A percentile compares a stretch with the other conserved stretches of the same genome.
These are phyloP conservation scores for Penicillium coffeae DNA, from an alignment of 495 filamentous ascomycete genomes.

Conservation along the genomic window DNA sequence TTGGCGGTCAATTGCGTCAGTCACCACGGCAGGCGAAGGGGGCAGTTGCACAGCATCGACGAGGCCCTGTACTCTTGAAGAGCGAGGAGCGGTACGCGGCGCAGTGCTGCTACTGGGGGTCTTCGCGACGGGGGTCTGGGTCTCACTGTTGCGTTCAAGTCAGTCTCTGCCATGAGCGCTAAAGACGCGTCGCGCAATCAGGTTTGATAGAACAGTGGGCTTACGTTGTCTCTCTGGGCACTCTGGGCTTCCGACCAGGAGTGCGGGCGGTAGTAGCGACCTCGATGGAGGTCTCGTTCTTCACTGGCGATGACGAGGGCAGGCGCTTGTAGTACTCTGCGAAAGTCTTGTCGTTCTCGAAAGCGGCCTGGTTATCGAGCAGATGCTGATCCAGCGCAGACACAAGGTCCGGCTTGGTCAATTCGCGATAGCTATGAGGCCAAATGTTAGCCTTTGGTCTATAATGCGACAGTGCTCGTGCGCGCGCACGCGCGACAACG, in stretches of 20 bases:
- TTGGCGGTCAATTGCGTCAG: constrained; percentile 72
- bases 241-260: constrained; percentile 31
- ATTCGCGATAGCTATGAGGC: constrained; percentile 57
- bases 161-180: background rate
- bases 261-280: constrained; percentile 23
- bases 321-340: constrained; percentile 70
- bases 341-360: constrained; percentile 60
- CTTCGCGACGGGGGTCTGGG: constrained; percentile 2
- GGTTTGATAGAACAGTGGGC: constrained; percentile 7
- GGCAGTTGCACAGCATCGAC: constrained; percentile 47
- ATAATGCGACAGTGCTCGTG: constrained; percentile 7
- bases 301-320: constrained; percentile 66
- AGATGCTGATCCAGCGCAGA: constrained; percentile 71
- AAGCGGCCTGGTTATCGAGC: constrained; percentile 56
- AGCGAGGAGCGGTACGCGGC: constrained; percentile 8
- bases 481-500: constrained; percentile 6
- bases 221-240: constrained; percentile 44
- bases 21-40: constrained; percentile 78
- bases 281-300: constrained; percentile 53
- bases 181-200: background rate
- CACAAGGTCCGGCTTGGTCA: constrained; percentile 82
- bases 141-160: constrained; percentile 7
- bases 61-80: constrained; percentile 50
- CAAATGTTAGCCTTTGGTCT: constrained; percentile 11
- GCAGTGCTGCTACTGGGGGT: constrained; percentile 1